These are phyloP conservation scores for Talaromyces nanjingensis DNA, from an alignment of 495 filamentous ascomycete species.

Conservation along the genomic window DNA sequence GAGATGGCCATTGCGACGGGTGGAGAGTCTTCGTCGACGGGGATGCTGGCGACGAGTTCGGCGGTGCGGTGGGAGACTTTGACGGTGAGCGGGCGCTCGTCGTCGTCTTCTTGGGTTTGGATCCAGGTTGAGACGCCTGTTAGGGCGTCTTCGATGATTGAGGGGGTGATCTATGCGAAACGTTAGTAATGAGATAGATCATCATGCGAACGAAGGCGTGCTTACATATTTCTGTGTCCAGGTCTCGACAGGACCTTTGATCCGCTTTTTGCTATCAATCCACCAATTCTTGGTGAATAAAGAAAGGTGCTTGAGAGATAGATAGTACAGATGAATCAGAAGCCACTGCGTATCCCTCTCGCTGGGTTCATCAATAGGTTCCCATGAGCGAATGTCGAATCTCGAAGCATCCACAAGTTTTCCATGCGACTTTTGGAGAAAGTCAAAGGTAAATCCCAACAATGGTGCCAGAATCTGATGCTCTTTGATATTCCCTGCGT, in stretches of 20 bases:
- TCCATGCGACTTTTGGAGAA: constrained; percentile 65
- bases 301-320: constrained; percentile 65
- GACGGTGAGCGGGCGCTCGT: constrained; percentile 63
- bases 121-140: constrained; percentile 68
- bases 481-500: constrained; percentile 66
- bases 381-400: constrained; percentile 64
- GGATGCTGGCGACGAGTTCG: constrained; percentile 76
- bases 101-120: constrained; percentile 42
- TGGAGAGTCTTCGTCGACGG: constrained; percentile 79
- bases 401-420: constrained; percentile 61
- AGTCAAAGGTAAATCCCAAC: constrained; percentile 71
- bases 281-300: constrained; percentile 83
- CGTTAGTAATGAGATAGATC: background rate
- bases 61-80: constrained; percentile 61
- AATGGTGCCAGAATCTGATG: constrained; percentile 62
- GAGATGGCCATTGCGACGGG: constrained; percentile 69
- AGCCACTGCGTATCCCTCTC: constrained; percentile 75
- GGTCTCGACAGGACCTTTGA: constrained; percentile 61
- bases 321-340: constrained; percentile 78
- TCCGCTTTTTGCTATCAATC: constrained; percentile 67
- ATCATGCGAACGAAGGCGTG: too few relatives aligned
- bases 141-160: constrained; percentile 66
- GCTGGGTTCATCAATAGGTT: constrained; percentile 47
- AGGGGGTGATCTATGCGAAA: constrained; percentile 58
- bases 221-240: constrained; percentile 74